phyloP scores from a whole-genome alignment of 2,329 filamentous ascomycete species.

The Fusarium haematococcum region DNA sequence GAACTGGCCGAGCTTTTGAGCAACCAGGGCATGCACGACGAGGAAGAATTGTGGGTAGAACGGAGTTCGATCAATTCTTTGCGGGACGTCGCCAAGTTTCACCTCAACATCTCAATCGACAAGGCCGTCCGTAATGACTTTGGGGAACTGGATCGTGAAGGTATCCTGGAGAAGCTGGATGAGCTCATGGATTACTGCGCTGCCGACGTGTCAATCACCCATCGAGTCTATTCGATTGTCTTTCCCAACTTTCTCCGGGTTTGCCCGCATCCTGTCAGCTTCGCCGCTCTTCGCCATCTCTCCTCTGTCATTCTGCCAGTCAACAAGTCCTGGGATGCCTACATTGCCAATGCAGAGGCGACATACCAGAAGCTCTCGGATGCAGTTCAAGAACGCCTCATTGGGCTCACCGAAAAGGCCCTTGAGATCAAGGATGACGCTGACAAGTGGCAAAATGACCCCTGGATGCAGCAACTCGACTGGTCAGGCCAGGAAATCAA shows the following conservation, averaged over 20 bases:
- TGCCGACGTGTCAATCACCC: slow-evolving; percentile 91
- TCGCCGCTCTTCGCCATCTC: slow-evolving; percentile 92
- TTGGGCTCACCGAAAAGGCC: slow-evolving; percentile 81
- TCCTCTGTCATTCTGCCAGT: slow-evolving; percentile 93
- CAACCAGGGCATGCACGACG: slow-evolving; percentile 78
- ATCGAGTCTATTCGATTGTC: slow-evolving; percentile 92
- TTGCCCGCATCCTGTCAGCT: slow-evolving; percentile 97
- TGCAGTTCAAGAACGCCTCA: slow-evolving; percentile 80
- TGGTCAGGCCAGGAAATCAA: slow-evolving; percentile 94
- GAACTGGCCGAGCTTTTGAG: slow-evolving; percentile 80
- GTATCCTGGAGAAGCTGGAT: slow-evolving; percentile 78
- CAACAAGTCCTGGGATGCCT: slow-evolving; percentile 87
- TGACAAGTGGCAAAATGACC: slow-evolving; percentile 79
- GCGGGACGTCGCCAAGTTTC: slow-evolving; percentile 95
- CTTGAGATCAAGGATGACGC: slow-evolving; percentile 77
- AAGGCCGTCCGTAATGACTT: slow-evolving; percentile 90
- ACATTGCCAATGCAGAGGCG: slow-evolving; percentile 84
- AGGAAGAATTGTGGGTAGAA: slow-evolving; percentile 96
- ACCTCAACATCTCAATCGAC: slow-evolving; percentile 91
- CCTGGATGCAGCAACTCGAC: slow-evolving; percentile 93
- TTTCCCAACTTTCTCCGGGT: slow-evolving; percentile 90
- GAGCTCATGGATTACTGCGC: slow-evolving; percentile 94
- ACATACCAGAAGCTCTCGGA: slow-evolving; percentile 83
- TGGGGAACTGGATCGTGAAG: slow-evolving; percentile 80
- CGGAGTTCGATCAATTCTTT: slow-evolving; percentile 95